phyloP scores from a whole-genome alignment of 2,329 filamentous ascomycete genomes.

The Sporothrix globosa region DNA sequence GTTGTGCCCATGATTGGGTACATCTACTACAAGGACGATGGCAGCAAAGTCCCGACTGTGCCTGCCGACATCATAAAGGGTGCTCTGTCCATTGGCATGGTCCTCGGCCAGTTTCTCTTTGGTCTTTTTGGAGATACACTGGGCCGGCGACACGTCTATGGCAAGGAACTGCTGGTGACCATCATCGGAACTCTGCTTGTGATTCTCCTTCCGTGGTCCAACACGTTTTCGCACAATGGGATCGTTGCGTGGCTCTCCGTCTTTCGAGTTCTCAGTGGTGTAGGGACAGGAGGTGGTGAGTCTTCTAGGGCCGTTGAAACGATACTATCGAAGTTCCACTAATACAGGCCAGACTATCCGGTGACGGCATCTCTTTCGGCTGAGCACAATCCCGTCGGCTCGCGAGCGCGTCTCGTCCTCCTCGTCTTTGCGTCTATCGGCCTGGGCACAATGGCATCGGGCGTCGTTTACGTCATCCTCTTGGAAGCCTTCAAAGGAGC shows the following conservation, averaged over 20 bases:
- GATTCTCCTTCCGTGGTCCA: conserved; percentile 25
- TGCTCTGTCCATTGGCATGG: conserved; percentile 64
- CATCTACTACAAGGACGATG: conserved; percentile 25
- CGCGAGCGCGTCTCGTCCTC: background rate
- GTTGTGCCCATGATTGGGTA: conserved; percentile 28
- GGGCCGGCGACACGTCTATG: conserved; percentile 69
- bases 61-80: conserved; percentile 68
- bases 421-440: background rate
- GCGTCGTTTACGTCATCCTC: background rate
- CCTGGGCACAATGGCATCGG: background rate
- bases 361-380: background rate
- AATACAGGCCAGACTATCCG: background rate
- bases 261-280: conserved; percentile 28
- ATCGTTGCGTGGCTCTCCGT: conserved; percentile 30
- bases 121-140: conserved; percentile 66
- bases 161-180: conserved; percentile 53
- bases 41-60: conserved; percentile 51
- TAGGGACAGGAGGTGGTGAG: conserved; percentile 31
- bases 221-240: background rate
- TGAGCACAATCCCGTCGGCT: background rate
- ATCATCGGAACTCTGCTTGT: conserved; percentile 30
- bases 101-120: conserved; percentile 66
- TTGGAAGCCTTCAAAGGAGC: background rate
- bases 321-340: background rate
- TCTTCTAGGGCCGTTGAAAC: no score